Evolutionary conservation across 768 basidiomycete genomes (phyloP).

Genomic region (Tephrocybe sp.): DNA sequence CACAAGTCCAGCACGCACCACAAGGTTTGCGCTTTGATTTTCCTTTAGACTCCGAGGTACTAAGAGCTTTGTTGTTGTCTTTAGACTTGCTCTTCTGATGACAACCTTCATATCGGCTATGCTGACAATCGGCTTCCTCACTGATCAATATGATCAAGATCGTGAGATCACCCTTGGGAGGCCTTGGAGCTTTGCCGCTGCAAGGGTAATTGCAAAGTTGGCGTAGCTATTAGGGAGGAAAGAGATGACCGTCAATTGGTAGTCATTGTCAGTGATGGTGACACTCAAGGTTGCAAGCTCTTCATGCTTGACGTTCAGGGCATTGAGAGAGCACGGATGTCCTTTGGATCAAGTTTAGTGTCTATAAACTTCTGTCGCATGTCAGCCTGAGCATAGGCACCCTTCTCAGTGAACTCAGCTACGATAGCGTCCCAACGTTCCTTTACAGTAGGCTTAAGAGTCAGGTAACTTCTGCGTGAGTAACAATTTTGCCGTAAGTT

Average conservation of each 20-base stretch:
- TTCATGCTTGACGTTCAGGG: slow-evolving; percentile 20
- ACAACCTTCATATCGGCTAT: slow-evolving; percentile 1
- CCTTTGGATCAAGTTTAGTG: slow-evolving; percentile 24
- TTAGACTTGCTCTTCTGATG: slow-evolving; percentile 13
- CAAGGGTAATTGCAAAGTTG: slow-evolving; percentile 26
- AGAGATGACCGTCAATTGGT: slow-evolving; percentile 28
- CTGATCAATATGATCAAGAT: slow-evolving; percentile 22
- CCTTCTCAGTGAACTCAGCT: slow-evolving; percentile 30
- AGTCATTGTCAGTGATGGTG: slow-evolving; percentile 27
- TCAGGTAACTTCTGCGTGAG: slow-evolving; percentile 32
- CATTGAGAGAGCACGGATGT: slow-evolving; percentile 27
- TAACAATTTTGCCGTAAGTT: slow-evolving; percentile 27
- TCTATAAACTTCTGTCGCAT: slow-evolving; percentile 26
- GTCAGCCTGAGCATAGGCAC: slow-evolving; percentile 28
- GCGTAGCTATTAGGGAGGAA: slow-evolving; percentile 26
- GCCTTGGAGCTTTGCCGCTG: slow-evolving; percentile 14
- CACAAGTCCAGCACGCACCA: slow-evolving; percentile 27
- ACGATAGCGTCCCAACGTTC: slow-evolving; percentile 30
- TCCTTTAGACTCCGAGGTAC: neutral
- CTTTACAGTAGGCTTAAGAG: slow-evolving; percentile 24
- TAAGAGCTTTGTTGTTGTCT: slow-evolving; percentile 19
- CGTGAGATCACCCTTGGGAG: slow-evolving; percentile 11
- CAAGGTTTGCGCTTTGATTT: slow-evolving; percentile 4
- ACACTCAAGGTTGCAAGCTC: slow-evolving; percentile 28
- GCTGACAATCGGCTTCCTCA: slow-evolving; percentile 26